Percentiles rank a stretch among this genome's conserved stretches.
These are phyloP conservation scores for Graphium sp. DNA, from an alignment of 2,329 filamentous ascomycete genomes.

Conservation along the genomic window DNA sequence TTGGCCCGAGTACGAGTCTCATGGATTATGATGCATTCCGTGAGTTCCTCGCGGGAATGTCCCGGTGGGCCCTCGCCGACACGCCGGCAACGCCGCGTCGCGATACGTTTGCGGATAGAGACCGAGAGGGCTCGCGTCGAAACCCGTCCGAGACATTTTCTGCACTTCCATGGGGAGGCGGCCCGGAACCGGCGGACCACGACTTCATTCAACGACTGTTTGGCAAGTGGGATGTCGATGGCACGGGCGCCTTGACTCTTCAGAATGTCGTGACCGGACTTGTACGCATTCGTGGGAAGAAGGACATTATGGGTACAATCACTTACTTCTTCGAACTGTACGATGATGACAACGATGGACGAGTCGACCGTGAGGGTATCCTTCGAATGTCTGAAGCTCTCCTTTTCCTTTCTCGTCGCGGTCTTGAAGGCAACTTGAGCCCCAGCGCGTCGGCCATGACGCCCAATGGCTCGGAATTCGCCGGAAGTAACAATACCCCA, in stretches of 20 bases:
- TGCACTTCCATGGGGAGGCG: constrained; percentile 33
- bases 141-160: constrained; percentile 17
- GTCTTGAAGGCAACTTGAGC: constrained; percentile 58
- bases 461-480: constrained; percentile 28
- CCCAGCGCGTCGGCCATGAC: constrained; percentile 43
- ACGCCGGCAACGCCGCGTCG: constrained; percentile 45
- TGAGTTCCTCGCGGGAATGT: constrained; percentile 78
- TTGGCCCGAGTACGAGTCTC: constrained; percentile 74
- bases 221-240: constrained; percentile 71
- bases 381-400: constrained; percentile 86
- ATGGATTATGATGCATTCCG: constrained; percentile 98
- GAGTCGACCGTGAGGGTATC: constrained; percentile 88
- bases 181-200: constrained; percentile 66
- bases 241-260: constrained; percentile 60
- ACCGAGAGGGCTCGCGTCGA: constrained; percentile 34
- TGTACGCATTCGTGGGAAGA: constrained; percentile 78
- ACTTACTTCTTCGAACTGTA: constrained; percentile 97
- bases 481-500: constrained; percentile 14
- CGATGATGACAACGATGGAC: constrained; percentile 81
- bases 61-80: constrained; percentile 88
- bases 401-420: constrained; percentile 78
- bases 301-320: constrained; percentile 95
- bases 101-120: constrained; percentile 28
- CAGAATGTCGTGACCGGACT: constrained; percentile 87
- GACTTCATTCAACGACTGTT: constrained; percentile 88